Evolutionary conservation across 129 eudicot species (phyloP), one percentile per base, ranked within the genome.

Genomic region (Flaveria bidentis): DNA sequence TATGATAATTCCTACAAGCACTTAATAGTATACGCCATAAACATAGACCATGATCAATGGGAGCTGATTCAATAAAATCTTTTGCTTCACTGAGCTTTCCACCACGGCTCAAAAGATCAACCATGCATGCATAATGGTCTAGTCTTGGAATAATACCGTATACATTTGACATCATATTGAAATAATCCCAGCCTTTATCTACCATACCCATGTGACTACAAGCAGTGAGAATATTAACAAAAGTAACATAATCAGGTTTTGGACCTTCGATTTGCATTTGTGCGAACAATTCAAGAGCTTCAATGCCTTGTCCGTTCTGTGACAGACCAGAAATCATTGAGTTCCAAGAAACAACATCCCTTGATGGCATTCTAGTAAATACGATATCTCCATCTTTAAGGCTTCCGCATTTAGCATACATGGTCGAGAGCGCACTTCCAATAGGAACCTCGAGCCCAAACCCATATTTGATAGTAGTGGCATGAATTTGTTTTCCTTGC

Each of bases 41-140:
- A 71, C 87, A 83, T 18, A 90, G 78, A 57, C 96, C 96, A 78
- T 92, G 98, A 64, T 89, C 87, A 1, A 84, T 36, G 0, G 76
- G 80, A 17, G 90, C 90, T 14, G 92, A 80, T 76, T 92, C 92
- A 20, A 90, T 92, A 49, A 92, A 90, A 45, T 88, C 94, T 79
- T 85, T 88, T 14, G 96, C 94, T 83, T 86, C 96, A 2, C 58
- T 67, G 4, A 92, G 89, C 86, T 76, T 90, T 50, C 98, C 96
- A 17, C 90, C 94, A 67, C 98, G 96, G 61, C 98, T 92, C 69
- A 90, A 69, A 45, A 88, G 86, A 87, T 93, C 98, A 56, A 93
- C 96, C 98, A 90, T 88, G 68, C 98, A 93, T 0, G 95, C 96
- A 69, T 88, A 93, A 72, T 92, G 98, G 78, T 92, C 96, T 47